Percentiles rank a stretch among this genome's conserved stretches.
These are phyloP conservation scores for Phytophthora sansomeana DNA, from an alignment of 352 stramenopile species.

Conservation along the genomic window DNA sequence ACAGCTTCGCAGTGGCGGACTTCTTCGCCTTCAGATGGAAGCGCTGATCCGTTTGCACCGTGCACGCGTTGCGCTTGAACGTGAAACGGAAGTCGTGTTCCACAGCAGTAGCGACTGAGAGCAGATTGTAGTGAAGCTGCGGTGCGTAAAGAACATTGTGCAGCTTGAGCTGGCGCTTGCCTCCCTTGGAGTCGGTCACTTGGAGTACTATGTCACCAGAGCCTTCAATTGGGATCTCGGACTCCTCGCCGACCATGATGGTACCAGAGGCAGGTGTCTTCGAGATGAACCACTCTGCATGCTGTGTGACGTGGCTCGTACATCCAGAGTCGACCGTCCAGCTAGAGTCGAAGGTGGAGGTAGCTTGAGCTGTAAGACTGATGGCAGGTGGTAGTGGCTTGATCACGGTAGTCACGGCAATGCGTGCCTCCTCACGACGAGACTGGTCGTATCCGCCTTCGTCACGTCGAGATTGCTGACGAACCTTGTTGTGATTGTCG, in stretches of 20 bases:
- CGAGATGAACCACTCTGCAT: not conserved
- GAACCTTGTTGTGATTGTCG: not conserved
- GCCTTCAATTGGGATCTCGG: slow-evolving; percentile 2
- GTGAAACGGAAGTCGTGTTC: slow-evolving; percentile 10
- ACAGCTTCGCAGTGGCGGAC: slow-evolving; percentile 3
- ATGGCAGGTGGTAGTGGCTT: not conserved
- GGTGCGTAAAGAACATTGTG: slow-evolving; percentile 7
- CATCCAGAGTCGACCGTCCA: slow-evolving; percentile 13
- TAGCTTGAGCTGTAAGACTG: not conserved
- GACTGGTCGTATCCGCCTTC: not conserved
- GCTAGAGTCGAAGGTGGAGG: not conserved
- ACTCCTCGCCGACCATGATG: slow-evolving; percentile 13
- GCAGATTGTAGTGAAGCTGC: slow-evolving; percentile 7
- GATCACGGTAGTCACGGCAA: not conserved
- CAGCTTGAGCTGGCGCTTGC: not conserved
- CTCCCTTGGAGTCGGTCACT: slow-evolving; percentile 22
- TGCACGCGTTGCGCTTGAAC: not conserved
- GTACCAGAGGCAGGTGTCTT: not conserved
- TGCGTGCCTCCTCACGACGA: not conserved
- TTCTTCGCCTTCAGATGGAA: slow-evolving; percentile 14
- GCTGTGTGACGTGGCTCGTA: not conserved
- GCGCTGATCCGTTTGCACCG: slow-evolving; percentile 6
- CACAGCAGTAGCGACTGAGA: not conserved
- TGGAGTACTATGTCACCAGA: slow-evolving; percentile 4
- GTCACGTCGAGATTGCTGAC: not conserved